These are phyloP conservation scores for Phytophthora sp. DNA, from an alignment of 352 stramenopile genomes.

Conservation along the genomic window DNA sequence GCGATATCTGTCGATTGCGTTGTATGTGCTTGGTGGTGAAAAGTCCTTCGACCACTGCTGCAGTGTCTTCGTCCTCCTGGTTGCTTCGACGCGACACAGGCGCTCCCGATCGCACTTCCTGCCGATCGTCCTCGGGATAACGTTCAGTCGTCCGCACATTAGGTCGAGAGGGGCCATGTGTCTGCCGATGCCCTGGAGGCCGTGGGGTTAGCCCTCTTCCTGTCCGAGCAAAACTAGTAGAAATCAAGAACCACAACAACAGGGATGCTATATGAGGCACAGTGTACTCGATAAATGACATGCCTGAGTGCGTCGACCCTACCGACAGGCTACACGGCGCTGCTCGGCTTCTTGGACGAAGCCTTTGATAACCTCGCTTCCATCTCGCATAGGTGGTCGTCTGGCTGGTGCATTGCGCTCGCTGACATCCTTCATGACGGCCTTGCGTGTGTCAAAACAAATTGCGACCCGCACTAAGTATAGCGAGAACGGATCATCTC, in stretches of 20 bases:
- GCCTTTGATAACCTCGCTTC: slow-evolving; percentile 49
- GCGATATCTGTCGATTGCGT: slow-evolving; percentile 34
- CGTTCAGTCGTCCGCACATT: background rate
- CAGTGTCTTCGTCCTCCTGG: slow-evolving; percentile 16
- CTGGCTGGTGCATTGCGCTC: background rate
- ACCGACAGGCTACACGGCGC: slow-evolving; percentile 44
- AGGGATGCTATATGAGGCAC: too few species aligned
- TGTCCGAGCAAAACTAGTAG: slow-evolving; percentile 17
- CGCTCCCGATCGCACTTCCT: slow-evolving; percentile 10
- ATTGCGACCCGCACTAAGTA: slow-evolving; percentile 1
- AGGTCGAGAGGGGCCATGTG: slow-evolving; percentile 1
- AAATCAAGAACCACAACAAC: background rate
- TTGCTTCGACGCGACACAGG: background rate
- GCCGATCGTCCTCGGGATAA: slow-evolving; percentile 2
- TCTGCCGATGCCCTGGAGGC: slow-evolving; percentile 8
- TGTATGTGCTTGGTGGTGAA: slow-evolving; percentile 35
- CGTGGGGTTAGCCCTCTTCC: slow-evolving; percentile 27
- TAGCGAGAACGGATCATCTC: background rate
- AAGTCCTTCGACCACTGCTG: slow-evolving; percentile 19
- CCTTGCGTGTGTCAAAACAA: background rate
- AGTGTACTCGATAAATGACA: background rate
- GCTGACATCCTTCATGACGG: background rate
- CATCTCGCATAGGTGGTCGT: slow-evolving; percentile 15
- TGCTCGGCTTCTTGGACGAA: slow-evolving; percentile 55
- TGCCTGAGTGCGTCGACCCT: background rate